Conservation (phyloP, 2,329 filamentous ascomycete species). For the Sclerotinia spermophila region DNA sequence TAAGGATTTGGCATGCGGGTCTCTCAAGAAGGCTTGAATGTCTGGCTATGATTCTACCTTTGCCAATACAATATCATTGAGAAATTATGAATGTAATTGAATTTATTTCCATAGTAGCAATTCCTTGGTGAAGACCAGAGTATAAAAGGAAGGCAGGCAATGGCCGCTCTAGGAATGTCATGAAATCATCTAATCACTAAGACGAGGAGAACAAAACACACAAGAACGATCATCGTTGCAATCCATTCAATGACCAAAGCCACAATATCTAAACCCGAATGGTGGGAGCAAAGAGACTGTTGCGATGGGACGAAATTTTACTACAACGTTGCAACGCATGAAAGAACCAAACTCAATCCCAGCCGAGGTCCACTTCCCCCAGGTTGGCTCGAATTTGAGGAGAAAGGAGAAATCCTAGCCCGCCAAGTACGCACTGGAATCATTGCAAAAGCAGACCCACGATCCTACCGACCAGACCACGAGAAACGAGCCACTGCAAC, state of each 20-base stretch:
- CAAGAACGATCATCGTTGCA: neutral
- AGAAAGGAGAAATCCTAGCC: constrained; percentile 5
- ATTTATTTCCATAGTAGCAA: neutral
- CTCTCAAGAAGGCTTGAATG: neutral
- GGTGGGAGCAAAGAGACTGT: constrained; percentile 16
- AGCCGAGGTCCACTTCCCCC: neutral
- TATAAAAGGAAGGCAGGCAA: neutral
- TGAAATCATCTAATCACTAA: neutral
- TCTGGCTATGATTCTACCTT: neutral
- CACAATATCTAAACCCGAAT: constrained; percentile 2
- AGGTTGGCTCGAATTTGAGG: neutral
- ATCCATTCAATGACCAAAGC: neutral
- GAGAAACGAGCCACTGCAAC: constrained; percentile 9
- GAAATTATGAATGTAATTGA: neutral
- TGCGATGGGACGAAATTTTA: constrained; percentile 14
- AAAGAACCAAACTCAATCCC: constrained; percentile 15
- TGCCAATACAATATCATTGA: neutral
- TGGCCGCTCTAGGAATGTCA: neutral
- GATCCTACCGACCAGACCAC: neutral
- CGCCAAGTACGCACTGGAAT: constrained; percentile 15
- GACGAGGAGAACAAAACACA: neutral
- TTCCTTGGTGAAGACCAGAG: neutral
- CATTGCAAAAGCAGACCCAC: constrained; percentile 14
- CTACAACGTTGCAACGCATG: constrained; percentile 13
- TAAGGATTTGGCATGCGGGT: neutral